Percentiles rank a stretch among this genome's conserved stretches.
phyloP scores from a whole-genome alignment of 1,139 yeast genomes.

The Hemisphaericaspora xylanilytica region DNA sequence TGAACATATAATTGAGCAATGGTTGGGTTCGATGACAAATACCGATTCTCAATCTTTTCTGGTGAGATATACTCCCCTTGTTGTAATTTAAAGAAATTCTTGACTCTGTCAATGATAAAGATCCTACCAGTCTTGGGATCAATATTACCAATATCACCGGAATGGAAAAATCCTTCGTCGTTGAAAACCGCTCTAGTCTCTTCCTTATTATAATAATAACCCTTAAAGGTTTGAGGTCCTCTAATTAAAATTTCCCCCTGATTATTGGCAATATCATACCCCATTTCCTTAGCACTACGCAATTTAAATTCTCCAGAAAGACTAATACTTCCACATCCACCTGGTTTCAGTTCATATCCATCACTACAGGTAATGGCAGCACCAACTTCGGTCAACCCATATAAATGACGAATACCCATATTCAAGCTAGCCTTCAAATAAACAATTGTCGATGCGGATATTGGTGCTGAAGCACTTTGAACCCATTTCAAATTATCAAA shows the following conservation, averaged over 20 bases:
- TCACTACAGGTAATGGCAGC: constrained; percentile 32
- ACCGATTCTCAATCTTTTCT: constrained; percentile 34
- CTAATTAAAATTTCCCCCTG: constrained; percentile 32
- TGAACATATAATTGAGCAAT: constrained; percentile 34
- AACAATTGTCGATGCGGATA: constrained; percentile 29
- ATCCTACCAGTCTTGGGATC: constrained; percentile 25
- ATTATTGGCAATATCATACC: constrained; percentile 22
- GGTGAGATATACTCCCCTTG: constrained; percentile 41
- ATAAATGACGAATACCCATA: constrained; percentile 35
- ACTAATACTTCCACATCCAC: constrained; percentile 33
- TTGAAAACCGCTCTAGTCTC: constrained; percentile 22
- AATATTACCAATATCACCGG: constrained; percentile 38
- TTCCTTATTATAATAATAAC: constrained; percentile 27
- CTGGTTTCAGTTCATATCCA: constrained; percentile 31
- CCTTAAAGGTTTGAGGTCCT: constrained; percentile 32
- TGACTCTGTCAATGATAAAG: constrained; percentile 35
- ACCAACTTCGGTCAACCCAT: constrained; percentile 39
- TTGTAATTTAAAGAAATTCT: constrained; percentile 40
- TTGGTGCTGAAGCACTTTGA: constrained; percentile 38
- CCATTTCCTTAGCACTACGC: constrained; percentile 28
- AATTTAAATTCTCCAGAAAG: constrained; percentile 28
- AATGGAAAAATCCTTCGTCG: constrained; percentile 34
- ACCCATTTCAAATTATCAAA: constrained; percentile 25
- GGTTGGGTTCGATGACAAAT: constrained; percentile 27
- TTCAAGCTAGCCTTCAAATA: constrained; percentile 34